phyloP scores from a whole-genome alignment of 495 filamentous ascomycete species.

The Pyronema domesticum region DNA sequence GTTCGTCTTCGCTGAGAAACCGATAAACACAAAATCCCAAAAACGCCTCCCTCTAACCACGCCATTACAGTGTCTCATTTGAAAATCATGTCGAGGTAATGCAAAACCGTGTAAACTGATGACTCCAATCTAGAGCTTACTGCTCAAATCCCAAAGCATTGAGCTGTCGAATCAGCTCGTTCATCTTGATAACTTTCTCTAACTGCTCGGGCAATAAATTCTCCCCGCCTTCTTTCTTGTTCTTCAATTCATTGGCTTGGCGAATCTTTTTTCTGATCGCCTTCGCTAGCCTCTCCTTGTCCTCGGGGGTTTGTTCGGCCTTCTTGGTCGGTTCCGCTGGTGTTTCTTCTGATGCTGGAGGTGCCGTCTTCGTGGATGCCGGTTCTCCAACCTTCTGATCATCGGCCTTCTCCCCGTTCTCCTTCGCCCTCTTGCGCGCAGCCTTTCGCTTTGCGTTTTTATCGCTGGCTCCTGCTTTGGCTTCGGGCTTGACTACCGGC shows the following conservation, averaged over 20 bases:
- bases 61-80: too few relatives aligned
- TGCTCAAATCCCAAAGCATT: conserved; percentile 69
- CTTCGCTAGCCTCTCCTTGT: conserved; percentile 81
- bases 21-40: too few relatives aligned
- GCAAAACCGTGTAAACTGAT: too few relatives aligned
- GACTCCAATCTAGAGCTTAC: not conserved
- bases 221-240: conserved; percentile 77
- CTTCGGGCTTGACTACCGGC: conserved; percentile 32
- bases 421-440: conserved; percentile 71
- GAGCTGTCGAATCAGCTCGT: conserved; percentile 77
- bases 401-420: conserved; percentile 26
- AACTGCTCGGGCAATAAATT: conserved; percentile 81
- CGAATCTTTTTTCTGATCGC: conserved; percentile 91
- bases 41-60: too few relatives aligned
- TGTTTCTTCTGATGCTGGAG: not conserved
- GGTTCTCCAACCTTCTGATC: conserved; percentile 28
- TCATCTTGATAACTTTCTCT: conserved; percentile 92
- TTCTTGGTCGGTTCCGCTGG: not conserved
- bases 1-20: too few relatives aligned
- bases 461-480: conserved; percentile 39
- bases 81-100: too few relatives aligned
- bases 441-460: conserved; percentile 93
- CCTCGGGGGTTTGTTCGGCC: conserved; percentile 44
- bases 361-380: conserved; percentile 10
- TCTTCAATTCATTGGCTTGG: conserved; percentile 76